These are phyloP conservation scores for Cladosporium halotolerans DNA, from an alignment of 2,329 filamentous ascomycete genomes.

Conservation along the genomic window DNA sequence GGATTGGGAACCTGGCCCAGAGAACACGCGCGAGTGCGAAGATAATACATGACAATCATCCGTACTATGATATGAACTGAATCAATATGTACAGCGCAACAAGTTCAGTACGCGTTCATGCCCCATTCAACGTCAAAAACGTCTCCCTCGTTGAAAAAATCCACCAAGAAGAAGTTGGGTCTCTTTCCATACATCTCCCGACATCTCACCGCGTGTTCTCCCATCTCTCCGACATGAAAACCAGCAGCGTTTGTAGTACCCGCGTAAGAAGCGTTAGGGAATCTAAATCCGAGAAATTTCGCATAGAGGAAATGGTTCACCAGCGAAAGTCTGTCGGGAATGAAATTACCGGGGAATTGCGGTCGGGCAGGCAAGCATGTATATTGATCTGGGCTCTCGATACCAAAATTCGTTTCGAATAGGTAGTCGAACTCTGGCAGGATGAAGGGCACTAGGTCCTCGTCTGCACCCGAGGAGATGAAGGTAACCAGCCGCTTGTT, in stretches of 20 bases:
- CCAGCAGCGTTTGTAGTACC: constrained; percentile 38
- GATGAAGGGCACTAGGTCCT: constrained; percentile 35
- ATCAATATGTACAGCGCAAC: not conserved
- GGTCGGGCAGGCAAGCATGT: constrained; percentile 32
- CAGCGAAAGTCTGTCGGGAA: constrained; percentile 38
- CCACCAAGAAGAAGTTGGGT: constrained; percentile 39
- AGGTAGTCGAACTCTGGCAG: constrained; percentile 33
- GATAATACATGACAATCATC: too few species aligned
- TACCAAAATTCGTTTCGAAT: constrained; percentile 41
- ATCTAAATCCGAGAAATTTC: constrained; percentile 36
- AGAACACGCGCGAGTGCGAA: too few species aligned
- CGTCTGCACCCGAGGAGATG: constrained; percentile 38
- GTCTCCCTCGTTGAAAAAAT: constrained; percentile 29
- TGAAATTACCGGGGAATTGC: constrained; percentile 32
- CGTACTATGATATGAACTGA: too few species aligned
- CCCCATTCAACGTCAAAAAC: constrained; percentile 25
- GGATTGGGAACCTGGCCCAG: too few species aligned
- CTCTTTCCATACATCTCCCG: constrained; percentile 31
- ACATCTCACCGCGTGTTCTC: constrained; percentile 38
- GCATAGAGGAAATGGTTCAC: constrained; percentile 42
- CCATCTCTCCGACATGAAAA: constrained; percentile 36
- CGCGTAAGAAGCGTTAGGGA: constrained; percentile 38
- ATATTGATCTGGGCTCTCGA: constrained; percentile 30
- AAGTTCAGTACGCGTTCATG: constrained; percentile 21
- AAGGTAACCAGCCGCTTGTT: constrained; percentile 41